phyloP scores from a whole-genome alignment of 345 rosid species.

The Brassica carinata region DNA sequence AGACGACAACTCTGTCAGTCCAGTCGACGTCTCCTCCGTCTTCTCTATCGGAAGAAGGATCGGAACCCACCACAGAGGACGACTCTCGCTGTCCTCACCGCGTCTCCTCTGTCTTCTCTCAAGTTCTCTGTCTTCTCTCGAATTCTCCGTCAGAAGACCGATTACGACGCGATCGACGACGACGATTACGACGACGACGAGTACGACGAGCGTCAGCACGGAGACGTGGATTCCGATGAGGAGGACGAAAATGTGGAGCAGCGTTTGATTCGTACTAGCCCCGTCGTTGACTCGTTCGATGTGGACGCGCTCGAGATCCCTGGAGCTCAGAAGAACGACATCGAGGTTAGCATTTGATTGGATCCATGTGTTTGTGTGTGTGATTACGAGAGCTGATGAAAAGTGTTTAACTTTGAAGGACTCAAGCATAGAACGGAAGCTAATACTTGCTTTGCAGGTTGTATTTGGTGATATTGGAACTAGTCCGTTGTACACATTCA shows the following conservation, averaged over 20 bases:
- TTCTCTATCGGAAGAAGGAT: no score
- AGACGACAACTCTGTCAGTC: no score
- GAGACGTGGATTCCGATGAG: conserved; percentile 67
- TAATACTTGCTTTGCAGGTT: conserved; percentile 79
- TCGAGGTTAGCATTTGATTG: conserved; percentile 54
- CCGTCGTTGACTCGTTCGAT: conserved; percentile 89
- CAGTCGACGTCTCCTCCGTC: no score
- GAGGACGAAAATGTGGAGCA: conserved; percentile 72
- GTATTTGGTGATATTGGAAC: conserved; percentile 99
- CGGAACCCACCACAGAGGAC: no score
- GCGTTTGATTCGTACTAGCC: conserved; percentile 91
- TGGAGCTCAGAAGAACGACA: conserved; percentile 70
- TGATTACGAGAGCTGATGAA: neutral
- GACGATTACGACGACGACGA: conserved; percentile 43
- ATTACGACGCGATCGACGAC: conserved; percentile 46
- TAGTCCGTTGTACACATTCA: conserved; percentile 92
- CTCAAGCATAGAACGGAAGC: conserved; percentile 61
- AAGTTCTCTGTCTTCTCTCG: no score
- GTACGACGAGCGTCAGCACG: conserved; percentile 19
- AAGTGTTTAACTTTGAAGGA: conserved; percentile 52
- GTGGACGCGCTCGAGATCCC: conserved; percentile 96
- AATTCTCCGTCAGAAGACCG: no score
- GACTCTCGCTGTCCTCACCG: no score
- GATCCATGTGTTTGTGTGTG: neutral
- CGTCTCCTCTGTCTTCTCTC: no score